These are phyloP conservation scores for Tolypocladium pustulatum DNA, from an alignment of 2,329 filamentous ascomycete species.

Conservation along the genomic window DNA sequence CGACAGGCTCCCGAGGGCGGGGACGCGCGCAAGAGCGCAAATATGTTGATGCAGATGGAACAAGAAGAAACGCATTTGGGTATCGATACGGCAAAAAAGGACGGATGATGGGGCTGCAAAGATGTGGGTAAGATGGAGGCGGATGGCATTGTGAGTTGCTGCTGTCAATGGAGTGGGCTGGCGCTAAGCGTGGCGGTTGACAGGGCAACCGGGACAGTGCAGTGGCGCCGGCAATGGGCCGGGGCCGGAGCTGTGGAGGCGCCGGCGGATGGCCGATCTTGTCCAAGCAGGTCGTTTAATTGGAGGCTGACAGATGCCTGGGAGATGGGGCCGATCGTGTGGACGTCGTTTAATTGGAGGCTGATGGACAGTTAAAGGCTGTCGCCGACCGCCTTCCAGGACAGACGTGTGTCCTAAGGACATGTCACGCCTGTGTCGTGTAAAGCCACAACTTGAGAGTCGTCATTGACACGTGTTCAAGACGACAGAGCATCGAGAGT, in stretches of 20 bases:
- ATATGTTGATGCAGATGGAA: conserved; percentile 17
- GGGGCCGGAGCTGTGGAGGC: not conserved
- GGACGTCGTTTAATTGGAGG: no score
- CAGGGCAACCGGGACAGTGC: not conserved
- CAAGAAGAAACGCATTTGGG: conserved; percentile 16
- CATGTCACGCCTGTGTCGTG: no score
- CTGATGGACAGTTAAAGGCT: no score
- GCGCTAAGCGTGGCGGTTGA: not conserved
- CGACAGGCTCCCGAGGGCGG: not conserved
- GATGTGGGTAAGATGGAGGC: not conserved
- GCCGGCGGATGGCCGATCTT: not conserved
- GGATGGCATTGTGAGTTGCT: not conserved
- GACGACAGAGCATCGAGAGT: no score
- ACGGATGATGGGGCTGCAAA: not conserved
- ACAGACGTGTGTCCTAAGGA: no score
- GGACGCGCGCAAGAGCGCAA: not conserved
- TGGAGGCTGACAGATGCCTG: no score
- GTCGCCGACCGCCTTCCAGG: no score
- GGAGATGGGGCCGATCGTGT: no score
- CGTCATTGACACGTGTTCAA: no score
- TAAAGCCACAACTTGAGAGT: no score
- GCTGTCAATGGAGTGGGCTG: not conserved
- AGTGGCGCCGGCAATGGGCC: not conserved
- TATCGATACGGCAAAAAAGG: not conserved
- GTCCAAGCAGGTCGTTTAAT: no score